phyloP scores from a whole-genome alignment of 2,329 filamentous ascomycete species.

The Claviceps capensis region DNA sequence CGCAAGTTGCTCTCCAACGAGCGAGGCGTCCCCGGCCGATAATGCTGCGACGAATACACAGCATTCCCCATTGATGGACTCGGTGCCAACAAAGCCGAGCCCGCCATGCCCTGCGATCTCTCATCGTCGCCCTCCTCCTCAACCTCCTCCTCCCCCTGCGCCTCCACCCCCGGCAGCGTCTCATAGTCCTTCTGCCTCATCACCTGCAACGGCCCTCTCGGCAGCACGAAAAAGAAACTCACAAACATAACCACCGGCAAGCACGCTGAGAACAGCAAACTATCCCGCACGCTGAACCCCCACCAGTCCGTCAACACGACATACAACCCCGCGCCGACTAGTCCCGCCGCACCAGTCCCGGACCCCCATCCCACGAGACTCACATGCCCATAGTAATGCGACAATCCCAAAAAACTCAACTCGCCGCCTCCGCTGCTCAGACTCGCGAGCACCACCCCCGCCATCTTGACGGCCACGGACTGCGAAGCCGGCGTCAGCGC shows the following conservation, averaged over 20 bases:
- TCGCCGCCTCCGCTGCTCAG: conserved; percentile 79
- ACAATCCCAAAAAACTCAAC: conserved; percentile 78
- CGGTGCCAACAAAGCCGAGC: conserved; percentile 35
- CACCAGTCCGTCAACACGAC: conserved; percentile 73
- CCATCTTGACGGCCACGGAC: conserved; percentile 61
- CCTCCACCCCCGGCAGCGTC: conserved; percentile 28
- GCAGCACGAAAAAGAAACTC: conserved; percentile 75
- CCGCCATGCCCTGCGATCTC: conserved; percentile 24
- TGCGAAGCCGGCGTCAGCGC: conserved; percentile 57
- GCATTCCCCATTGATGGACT: conserved; percentile 26
- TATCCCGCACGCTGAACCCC: conserved; percentile 58
- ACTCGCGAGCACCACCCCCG: conserved; percentile 73
- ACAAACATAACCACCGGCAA: conserved; percentile 71
- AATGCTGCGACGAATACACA: conserved; percentile 19
- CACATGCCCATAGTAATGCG: conserved; percentile 82
- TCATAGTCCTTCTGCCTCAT: conserved; percentile 38
- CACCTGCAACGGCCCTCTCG: conserved; percentile 48
- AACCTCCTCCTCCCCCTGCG: conserved; percentile 10
- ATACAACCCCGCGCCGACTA: conserved; percentile 80
- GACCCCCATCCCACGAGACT: conserved; percentile 86
- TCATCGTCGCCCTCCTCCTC: conserved; percentile 13
- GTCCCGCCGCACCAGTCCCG: conserved; percentile 77
- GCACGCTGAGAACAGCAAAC: conserved; percentile 63
- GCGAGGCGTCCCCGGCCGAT: conserved; percentile 11
- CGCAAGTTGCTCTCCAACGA: conserved; percentile 39